Base-by-base conservation (phyloP, 805 yeast species). In the Wickerhamomyces mucosus region DNA sequence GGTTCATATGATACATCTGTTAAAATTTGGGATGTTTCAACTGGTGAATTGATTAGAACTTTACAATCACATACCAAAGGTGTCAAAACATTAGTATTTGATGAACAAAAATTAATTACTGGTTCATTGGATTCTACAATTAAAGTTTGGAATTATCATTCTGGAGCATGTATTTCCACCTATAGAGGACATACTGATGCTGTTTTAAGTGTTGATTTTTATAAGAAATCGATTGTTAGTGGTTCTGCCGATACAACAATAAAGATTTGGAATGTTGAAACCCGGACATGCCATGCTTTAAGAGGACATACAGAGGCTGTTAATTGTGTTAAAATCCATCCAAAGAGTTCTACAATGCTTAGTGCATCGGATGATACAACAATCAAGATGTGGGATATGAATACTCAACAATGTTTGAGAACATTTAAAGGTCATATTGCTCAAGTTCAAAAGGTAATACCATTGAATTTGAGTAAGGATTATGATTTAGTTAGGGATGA, bases 261-360 rank as follows among this genome's bases (percentile, higher is more conserved):
- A 33, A 85, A 86, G 55, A 88, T 92, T 11, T 92, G 98, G 98
- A 94, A 92, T 53, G 95, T 92, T 28, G 95, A 83, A 51, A 75
- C 86, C 6, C 68, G 95, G 58, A 82, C 94, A 1, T 92, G 96
- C 51, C 84, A 80, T 56, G 86, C 97, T 0, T 64, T 92, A 36
- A 67, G 96, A 26, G 98, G 98, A 6, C 98, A 92, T 53, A 70
- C 80, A 0, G 96, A 83, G 44, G 78, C 94, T 76, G 96, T 92
- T 14, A 86, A 84, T 42, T 74, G 82, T 39, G 97, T 92, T 32
- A 82, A 82, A 58, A 74, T 88, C 34, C 95, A 88, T 54, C 69
- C 82, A 4, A 72, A 72, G 34, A 76, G 94, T 27, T 72, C 74
- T 38, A 79, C 94, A 1, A 69, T 86, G 14, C 85, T 80, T 56